phyloP scores from a whole-genome alignment of 352 stramenopile genomes.

The Pythium sp. region DNA sequence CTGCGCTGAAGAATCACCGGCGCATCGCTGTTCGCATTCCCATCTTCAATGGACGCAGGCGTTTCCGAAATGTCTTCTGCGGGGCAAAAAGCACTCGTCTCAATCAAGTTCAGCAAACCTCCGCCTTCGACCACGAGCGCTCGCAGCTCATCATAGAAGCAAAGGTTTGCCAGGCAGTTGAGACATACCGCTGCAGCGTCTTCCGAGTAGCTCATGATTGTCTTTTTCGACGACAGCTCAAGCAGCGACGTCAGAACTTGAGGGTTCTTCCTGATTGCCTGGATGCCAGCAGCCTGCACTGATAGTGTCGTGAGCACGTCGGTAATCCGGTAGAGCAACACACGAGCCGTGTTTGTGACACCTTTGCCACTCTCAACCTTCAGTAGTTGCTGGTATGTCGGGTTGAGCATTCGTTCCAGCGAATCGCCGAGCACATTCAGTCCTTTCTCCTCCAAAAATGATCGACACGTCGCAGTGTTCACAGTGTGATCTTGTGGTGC shows the following conservation, averaged over 20 bases:
- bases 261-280: constrained; percentile 56
- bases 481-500: constrained; percentile 38
- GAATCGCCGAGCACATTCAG: constrained; percentile 50
- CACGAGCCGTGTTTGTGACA: constrained; percentile 44
- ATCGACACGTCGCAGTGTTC: constrained; percentile 53
- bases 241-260: constrained; percentile 58
- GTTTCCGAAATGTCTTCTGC: constrained; percentile 36
- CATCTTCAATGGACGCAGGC: constrained; percentile 23
- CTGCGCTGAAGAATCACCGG: constrained; percentile 23
- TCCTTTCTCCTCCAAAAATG: constrained; percentile 53
- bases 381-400: constrained; percentile 68
- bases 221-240: constrained; percentile 49
- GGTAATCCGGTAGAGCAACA: constrained; percentile 69
- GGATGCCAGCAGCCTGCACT: constrained; percentile 33
- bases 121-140: constrained; percentile 56
- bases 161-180: constrained; percentile 59
- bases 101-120: constrained; percentile 62
- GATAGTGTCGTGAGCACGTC: constrained; percentile 60
- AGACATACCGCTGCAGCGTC: constrained; percentile 61
- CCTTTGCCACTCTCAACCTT: constrained; percentile 25
- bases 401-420: constrained; percentile 67
- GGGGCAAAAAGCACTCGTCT: constrained; percentile 65
- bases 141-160: constrained; percentile 53
- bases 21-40: constrained; percentile 19
- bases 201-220: constrained; percentile 57